Percentiles rank a stretch among this genome's conserved stretches.
Evolutionary conservation across 2,329 filamentous ascomycete genomes (phyloP).

Genomic region (Sporothrix dimorphospora): DNA sequence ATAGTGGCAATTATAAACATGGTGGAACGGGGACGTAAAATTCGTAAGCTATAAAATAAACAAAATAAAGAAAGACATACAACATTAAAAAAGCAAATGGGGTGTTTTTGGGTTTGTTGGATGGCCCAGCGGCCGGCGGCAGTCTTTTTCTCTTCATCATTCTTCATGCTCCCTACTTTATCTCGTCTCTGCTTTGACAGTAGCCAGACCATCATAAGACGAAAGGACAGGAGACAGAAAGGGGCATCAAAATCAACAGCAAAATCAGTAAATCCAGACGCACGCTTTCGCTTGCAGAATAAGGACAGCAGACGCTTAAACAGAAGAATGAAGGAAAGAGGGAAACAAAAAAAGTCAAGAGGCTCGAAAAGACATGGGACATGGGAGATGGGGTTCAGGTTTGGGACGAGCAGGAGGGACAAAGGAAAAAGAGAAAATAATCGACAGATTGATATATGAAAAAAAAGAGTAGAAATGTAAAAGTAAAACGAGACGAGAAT

Average conservation of each 20-base stretch:
- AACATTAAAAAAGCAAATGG: not conserved
- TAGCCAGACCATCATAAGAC: conserved; percentile 28
- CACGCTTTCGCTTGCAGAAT: conserved; percentile 2
- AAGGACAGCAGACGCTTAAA: not conserved
- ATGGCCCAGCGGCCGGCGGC: conserved; percentile 26
- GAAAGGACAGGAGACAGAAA: not conserved
- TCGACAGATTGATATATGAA: not conserved
- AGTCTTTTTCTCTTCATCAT: conserved; percentile 15
- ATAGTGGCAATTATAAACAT: not conserved
- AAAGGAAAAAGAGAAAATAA: not conserved
- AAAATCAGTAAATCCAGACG: not conserved
- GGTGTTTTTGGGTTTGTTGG: conserved; percentile 1
- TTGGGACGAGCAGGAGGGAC: not conserved
- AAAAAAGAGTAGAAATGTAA: not conserved
- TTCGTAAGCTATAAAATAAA: conserved; percentile 3
- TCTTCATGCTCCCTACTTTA: not conserved
- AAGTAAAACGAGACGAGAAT: not conserved
- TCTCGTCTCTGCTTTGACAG: conserved; percentile 4
- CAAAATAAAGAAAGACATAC: not conserved
- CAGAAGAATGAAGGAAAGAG: not conserved
- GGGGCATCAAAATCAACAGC: not conserved
- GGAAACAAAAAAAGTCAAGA: not conserved
- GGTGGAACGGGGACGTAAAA: not conserved
- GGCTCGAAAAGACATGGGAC: too few species aligned
- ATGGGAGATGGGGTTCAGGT: not conserved